Evolutionary conservation across 441 rosid species (phyloP), one percentile per base, ranked within the genome.

Genomic region (Corymbia calophylla): DNA sequence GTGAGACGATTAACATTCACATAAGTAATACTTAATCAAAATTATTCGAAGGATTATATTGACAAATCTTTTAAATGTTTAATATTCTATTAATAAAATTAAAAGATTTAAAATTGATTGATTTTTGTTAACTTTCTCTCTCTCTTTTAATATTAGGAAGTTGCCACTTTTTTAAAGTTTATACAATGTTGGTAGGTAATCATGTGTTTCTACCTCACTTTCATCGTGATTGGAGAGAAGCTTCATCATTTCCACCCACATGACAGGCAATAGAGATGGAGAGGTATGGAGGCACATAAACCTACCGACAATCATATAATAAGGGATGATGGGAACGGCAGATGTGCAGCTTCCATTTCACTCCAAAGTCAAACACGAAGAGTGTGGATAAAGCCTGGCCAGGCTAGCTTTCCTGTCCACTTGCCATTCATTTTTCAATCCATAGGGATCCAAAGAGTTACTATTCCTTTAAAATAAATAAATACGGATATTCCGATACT

Each of bases 21-120:
- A 1, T 66, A 5, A 8, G 4, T 3, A 2, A 8, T 64, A n/a
- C n/a, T 16, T 15, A 4, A 3, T 16, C 0, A 1, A 16, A 15
- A 4, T 31, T 70, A 6, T 32, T 32, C 7, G 7, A 70, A 35
- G 9, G 14, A 70, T 70, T 5, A 32, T 3, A 32, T 9, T 0
- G 1, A 4, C 4, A 66, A 32, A 35, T 3, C 3, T 7, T 70
- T 7, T 0, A 35, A 32, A 5, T 7, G 8, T 21, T 10, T 1
- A 19, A 2, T 1, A 70, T 3, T 31, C 8, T 4, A 19, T 70
- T 19, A 19, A 2, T 1, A 70, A 35, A 70, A 35, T 70, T 66
- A 0, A 70, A 70, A 35, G 5, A 32, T 35, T 18, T 3, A 0
- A 5, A 1, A 25, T 23, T 21, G 4, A 21, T 10, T 9, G 12